Base-by-base conservation (phyloP, 768 basidiomycete species). In the Neoboletus brunneissimus region DNA sequence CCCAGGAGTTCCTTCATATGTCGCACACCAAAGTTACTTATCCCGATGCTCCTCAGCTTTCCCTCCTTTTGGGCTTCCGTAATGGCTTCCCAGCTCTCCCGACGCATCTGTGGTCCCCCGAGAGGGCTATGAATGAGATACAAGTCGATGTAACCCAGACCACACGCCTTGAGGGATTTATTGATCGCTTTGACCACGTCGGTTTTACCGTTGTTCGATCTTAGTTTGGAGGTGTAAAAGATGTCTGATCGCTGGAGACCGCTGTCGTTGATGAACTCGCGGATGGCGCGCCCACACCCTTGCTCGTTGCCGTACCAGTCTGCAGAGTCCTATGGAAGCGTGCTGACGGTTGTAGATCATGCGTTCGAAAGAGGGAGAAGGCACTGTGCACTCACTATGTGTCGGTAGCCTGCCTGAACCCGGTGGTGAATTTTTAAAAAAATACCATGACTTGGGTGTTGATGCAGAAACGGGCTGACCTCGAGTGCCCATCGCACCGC, bases 181-280 rank as follows among this genome's bases (percentile, higher is more conserved):
- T 80, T 65, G 57, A 89, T 83, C 35, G 78, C 71, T 51, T 78
- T 74, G 55, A 70, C 75, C 23, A 79, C 77, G 65, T 84, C 83
- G 25, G 79, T 78, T 40, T 73, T 46, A 9, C 56, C 56, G 10
- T 48, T 65, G 69, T 89, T 89, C 49, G 69, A 58, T 71, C 78
- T 85, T 48, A 88, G 76, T 71, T 90, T 88, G 20, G 86, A 88
- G 31, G 85, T 88, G 69, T 82, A 87, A 75, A 83, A 88, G 62
- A 92, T 78, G 20, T 80, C 48, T 83, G 49, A 54, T 35, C 41
- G 37, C 18, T 55, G 80, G 11, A 78, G 78, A 51, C 72, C 72
- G n/a, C 77, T 68, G 44, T 69, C 67, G 11, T 69, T 61, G 68
- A 81, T 79, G 64, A 82, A 86, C 59, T 80, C 79, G 54, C 72